Evolutionary conservation across 306 rosid genomes (phyloP).

Genomic region (Canavalia gladiata): DNA sequence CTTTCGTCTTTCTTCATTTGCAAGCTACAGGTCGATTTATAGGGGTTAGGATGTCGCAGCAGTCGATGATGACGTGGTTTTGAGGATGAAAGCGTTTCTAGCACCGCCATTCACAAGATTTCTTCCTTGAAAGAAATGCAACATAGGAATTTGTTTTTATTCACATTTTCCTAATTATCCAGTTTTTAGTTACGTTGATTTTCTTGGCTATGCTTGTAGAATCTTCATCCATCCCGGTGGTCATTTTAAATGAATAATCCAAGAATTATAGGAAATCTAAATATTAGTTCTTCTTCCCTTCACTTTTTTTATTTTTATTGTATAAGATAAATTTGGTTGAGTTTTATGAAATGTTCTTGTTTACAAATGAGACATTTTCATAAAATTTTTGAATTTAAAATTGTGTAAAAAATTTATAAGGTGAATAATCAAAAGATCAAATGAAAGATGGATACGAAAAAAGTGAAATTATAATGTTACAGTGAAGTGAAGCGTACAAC

Average conservation of each 20-base stretch:
- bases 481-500: too few relatives aligned
- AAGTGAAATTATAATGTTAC: not conserved
- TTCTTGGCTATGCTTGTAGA: slow-evolving; percentile 45
- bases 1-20: too few relatives aligned
- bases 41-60: too few relatives aligned
- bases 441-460: too few relatives aligned
- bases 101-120: too few relatives aligned
- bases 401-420: too few relatives aligned
- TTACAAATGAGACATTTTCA: slow-evolving; percentile 21
- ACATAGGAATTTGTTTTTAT: too few relatives aligned
- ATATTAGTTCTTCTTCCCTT: slow-evolving; percentile 38
- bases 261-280: slow-evolving; percentile 52
- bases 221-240: slow-evolving; percentile 39
- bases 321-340: not conserved
- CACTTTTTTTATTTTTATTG: not conserved
- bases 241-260: slow-evolving; percentile 37
- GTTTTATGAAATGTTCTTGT: not conserved
- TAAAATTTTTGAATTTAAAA: not conserved
- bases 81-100: too few relatives aligned
- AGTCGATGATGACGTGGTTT: too few relatives aligned
- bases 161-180: slow-evolving; percentile 19
- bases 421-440: too few relatives aligned
- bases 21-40: too few relatives aligned
- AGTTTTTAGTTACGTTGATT: slow-evolving; percentile 31
- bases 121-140: too few relatives aligned